phyloP scores from a whole-genome alignment of 148 eudicot species.

The Selenicereus undatus region DNA sequence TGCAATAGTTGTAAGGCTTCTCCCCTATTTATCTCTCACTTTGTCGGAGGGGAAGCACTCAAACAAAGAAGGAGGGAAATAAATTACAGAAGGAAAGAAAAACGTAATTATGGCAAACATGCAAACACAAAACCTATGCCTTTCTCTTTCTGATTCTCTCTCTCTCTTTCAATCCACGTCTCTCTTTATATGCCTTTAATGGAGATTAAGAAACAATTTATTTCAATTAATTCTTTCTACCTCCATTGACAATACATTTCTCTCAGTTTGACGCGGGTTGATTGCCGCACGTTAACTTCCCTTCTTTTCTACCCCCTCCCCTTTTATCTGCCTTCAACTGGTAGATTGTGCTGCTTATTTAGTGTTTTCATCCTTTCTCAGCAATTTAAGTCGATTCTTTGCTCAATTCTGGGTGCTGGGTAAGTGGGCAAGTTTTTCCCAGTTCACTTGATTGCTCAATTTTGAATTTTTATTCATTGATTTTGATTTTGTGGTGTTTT shows the following conservation, averaged over 20 bases:
- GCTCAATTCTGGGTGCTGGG: not conserved
- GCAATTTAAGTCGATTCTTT: not conserved
- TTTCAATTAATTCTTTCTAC: not conserved
- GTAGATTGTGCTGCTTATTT: not conserved
- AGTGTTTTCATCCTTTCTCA: not conserved
- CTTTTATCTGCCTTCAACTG: not conserved
- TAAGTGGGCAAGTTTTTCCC: constrained; percentile 11
- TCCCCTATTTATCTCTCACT: not conserved
- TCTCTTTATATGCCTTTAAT: constrained; percentile 22
- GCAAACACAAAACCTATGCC: constrained; percentile 20
- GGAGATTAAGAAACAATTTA: constrained; percentile 21
- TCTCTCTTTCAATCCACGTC: constrained; percentile 32
- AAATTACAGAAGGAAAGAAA: not conserved
- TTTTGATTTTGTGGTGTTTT: not conserved
- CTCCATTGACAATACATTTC: constrained; percentile 1
- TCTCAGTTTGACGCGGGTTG: constrained; percentile 4
- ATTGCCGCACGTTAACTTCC: constrained; percentile 1
- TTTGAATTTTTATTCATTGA: not conserved
- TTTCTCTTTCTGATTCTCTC: constrained; percentile 14
- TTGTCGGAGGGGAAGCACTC: not conserved
- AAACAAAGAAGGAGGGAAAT: not conserved
- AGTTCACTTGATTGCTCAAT: constrained; percentile 4
- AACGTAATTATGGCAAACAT: not conserved
- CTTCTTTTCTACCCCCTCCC: not conserved
- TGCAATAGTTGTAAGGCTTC: not conserved